Percentiles rank a stretch among this genome's conserved stretches.
These are phyloP conservation scores for Cytospora chrysosperma DNA, from an alignment of 2,329 filamentous ascomycete species.

Conservation along the genomic window DNA sequence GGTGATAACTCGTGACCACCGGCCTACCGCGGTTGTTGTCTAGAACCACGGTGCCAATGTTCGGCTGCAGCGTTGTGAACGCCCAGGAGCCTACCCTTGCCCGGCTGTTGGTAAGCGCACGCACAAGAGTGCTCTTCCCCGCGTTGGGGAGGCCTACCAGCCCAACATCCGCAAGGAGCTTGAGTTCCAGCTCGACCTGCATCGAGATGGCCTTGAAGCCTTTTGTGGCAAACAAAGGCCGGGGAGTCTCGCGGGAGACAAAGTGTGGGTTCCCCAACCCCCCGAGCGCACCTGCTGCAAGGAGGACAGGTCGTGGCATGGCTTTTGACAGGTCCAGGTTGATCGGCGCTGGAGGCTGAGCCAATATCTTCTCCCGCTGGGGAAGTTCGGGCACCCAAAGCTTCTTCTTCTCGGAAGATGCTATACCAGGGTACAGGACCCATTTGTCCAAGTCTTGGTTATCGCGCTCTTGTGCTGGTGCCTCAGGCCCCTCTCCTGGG, in stretches of 20 bases:
- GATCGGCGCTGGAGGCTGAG: slow-evolving; percentile 73
- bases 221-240: slow-evolving; percentile 84
- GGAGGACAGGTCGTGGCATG: slow-evolving; percentile 78
- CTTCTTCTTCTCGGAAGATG: slow-evolving; percentile 63
- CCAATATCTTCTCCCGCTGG: slow-evolving; percentile 52
- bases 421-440: slow-evolving; percentile 79
- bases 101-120: slow-evolving; percentile 83
- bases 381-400: slow-evolving; percentile 52
- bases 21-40: slow-evolving; percentile 83
- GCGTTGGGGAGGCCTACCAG: slow-evolving; percentile 94
- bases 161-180: slow-evolving; percentile 91
- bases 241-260: slow-evolving; percentile 67
- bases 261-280: slow-evolving; percentile 95
- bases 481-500: slow-evolving; percentile 36
- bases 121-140: slow-evolving; percentile 88
- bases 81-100: slow-evolving; percentile 92
- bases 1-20: slow-evolving; percentile 40
- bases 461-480: slow-evolving; percentile 42
- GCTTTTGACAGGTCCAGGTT: slow-evolving; percentile 70
- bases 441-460: slow-evolving; percentile 67
- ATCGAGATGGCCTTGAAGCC: slow-evolving; percentile 79
- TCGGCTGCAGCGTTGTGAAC: slow-evolving; percentile 92
- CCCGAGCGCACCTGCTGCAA: slow-evolving; percentile 84
- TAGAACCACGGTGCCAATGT: slow-evolving; percentile 92
- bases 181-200: slow-evolving; percentile 84